Evolutionary conservation across 2,329 filamentous ascomycete genomes (phyloP), one percentile per base, ranked within the genome.

Genomic region (Sclerotinia trifoliorum): DNA sequence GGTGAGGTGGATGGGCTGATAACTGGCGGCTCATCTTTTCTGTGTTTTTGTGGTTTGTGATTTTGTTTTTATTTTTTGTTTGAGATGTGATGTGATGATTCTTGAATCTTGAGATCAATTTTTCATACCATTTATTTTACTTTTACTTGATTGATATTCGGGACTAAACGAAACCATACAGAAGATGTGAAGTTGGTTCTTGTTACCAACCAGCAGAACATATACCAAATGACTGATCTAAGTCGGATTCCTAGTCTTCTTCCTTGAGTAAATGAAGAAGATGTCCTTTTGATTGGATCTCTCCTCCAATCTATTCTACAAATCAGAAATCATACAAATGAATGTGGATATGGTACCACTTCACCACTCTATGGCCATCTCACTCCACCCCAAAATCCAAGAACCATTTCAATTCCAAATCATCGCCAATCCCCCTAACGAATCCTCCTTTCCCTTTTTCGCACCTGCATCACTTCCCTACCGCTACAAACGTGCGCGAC

Each of bases 391-490:
- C 65, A 65, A 69, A 63, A 72, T 72, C 65, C 65, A 68, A 66
- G 68, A 66, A 32, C 69, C 70, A 55, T 54, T 64, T 46, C 69
- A 69, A 64, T 74, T 66, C 19, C 19, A n/a, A 10, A n/a, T 17
- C 29, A n/a, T 46, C 46, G 15, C 29, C 21, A 42, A 35, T 13
- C n/a, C 5, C 48, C 19, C 35, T 15, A 52, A 72, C 51, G 72
- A 73, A 19, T 80, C 82, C 68, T 75, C 76, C 24, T 82, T 82
- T 66, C 75, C 75, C 11, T 80, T 76, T 65, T 70, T 71, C 51
- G 72, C 72, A 42, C 68, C 72, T 8, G 69, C 75, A 35, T 56
- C 11, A 21, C 54, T 56, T 35, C 54, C 54, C 19, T 56, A 56
- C 35, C 54, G 54, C 11, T 74, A 74, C 65, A 78, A 78, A 62